phyloP scores from a whole-genome alignment of 768 basidiomycete species.

The Suillus variegatus region DNA sequence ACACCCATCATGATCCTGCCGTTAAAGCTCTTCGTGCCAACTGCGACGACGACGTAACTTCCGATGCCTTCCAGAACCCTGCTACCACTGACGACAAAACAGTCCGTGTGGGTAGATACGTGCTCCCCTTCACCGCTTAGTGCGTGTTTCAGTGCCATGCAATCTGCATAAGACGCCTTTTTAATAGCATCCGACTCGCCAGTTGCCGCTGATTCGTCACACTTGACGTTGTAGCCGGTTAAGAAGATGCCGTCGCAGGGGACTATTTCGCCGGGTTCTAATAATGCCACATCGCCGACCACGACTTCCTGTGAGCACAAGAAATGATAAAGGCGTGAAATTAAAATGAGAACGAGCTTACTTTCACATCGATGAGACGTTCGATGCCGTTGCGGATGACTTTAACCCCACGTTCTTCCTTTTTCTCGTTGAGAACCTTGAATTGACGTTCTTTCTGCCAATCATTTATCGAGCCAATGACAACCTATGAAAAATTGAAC shows the following conservation, averaged over 20 bases:
- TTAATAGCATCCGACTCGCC: constrained; percentile 96
- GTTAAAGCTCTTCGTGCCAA: constrained; percentile 92
- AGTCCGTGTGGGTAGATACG: constrained; percentile 67
- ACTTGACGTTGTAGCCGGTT: constrained; percentile 88
- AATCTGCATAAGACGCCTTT: constrained; percentile 80
- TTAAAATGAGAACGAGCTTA: constrained; percentile 24
- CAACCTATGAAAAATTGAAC: constrained; percentile 47
- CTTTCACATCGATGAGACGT: constrained; percentile 79
- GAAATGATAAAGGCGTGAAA: background rate
- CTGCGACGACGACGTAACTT: constrained; percentile 87
- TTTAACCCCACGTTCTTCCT: constrained; percentile 91
- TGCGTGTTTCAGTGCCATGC: constrained; percentile 51
- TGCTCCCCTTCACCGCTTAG: constrained; percentile 22
- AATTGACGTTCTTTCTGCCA: constrained; percentile 99
- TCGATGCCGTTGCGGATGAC: constrained; percentile 75
- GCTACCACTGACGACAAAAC: constrained; percentile 88
- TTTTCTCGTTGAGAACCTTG: constrained; percentile 87
- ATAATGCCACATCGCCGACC: constrained; percentile 88
- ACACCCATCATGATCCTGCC: constrained; percentile 97
- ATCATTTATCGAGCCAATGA: constrained; percentile 95
- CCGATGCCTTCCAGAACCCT: constrained; percentile 97
- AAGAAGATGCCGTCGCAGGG: constrained; percentile 97
- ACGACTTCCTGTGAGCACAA: constrained; percentile 68
- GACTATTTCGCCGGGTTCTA: constrained; percentile 95
- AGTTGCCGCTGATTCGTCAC: constrained; percentile 95